Evolutionary conservation across 257 asterid genomes (phyloP).

Genomic region (Sherardia arvensis): DNA sequence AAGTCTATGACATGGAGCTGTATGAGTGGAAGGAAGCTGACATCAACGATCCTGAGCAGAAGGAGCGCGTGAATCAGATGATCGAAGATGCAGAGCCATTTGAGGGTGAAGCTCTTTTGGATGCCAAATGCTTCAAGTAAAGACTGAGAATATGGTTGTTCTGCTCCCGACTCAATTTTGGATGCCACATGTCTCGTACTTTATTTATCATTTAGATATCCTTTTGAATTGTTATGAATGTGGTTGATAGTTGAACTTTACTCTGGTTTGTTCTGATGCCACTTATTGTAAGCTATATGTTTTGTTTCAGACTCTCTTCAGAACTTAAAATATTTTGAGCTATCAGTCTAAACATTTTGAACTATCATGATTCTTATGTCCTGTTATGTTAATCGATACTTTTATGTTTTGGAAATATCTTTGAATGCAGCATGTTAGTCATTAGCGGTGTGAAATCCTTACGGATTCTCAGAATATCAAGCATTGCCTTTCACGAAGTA

Average conservation of each 20-base stretch:
- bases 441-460: no score
- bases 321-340: no score
- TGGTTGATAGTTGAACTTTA: not conserved
- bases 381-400: no score
- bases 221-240: not conserved
- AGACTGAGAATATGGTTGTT: not conserved
- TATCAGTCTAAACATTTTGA: no score
- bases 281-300: no score
- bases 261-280: no score
- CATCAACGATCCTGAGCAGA: constrained; percentile 72
- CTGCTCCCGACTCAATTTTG: not conserved
- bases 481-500: not conserved
- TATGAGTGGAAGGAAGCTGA: constrained; percentile 81
- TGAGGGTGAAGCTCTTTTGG: constrained; percentile 74
- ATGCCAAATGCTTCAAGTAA: constrained; percentile 93
- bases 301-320: not conserved
- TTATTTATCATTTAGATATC: not conserved
- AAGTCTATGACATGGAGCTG: constrained; percentile 87
- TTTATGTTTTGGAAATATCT: no score
- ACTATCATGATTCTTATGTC: no score
- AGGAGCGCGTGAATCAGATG: constrained; percentile 83
- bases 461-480: no score
- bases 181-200: not conserved
- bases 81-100: constrained; percentile 90
- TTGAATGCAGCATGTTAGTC: no score